Evolutionary conservation across 257 asterid species (phyloP), one percentile per base, ranked within the genome.

Genomic region (Jacaranda mimosifolia): DNA sequence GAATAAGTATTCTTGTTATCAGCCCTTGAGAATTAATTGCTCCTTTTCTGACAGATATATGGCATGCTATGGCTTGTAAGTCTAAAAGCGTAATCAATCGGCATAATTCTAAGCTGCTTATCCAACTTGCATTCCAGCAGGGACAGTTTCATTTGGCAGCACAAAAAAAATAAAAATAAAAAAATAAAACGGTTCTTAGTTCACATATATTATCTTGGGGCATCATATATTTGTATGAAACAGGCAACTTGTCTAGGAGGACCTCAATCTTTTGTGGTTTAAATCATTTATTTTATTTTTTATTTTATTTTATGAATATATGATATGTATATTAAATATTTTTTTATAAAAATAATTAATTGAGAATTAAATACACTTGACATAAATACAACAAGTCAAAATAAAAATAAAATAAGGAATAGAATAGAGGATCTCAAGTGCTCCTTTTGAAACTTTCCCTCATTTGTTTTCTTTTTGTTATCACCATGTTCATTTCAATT

Each of bases 21-120:
- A 6, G 32, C 21, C 56, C 68, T 72, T 11, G 77, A 66, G 32
- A 72, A 72, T 21, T 58, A 72, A 72, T 21, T 58, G 76, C 39
- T 38, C 26, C 76, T 7, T 6, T 71, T 0, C 3, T 51, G 52
- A 3, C 52, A 46, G 52, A 46, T 0, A 26, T 7, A 46, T 46
- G 52, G 52, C 43, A 39, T 39, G 7, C 15, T 39, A 38, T 10
- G 14, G 68, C 56, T 15, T 40, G 58, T 13, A 57, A 59, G 69
- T 58, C 77, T 45, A 59, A 32, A 70, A 3, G 62, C 78, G 70
- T 59, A 59, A 46, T 60, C 69, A 73, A 45, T 45, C 59, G 78
- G 70, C 9, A n/a, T 13, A 46, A 46, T 60, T 43, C 18, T n/a
- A 71, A 3, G 9, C 57, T 69, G 63, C 48, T 70, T 3, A 62